Evolutionary conservation across 2,329 filamentous ascomycete species (phyloP), one percentile per base, ranked within the genome.

Genomic region (Neopestalotiopsis clavispora): DNA sequence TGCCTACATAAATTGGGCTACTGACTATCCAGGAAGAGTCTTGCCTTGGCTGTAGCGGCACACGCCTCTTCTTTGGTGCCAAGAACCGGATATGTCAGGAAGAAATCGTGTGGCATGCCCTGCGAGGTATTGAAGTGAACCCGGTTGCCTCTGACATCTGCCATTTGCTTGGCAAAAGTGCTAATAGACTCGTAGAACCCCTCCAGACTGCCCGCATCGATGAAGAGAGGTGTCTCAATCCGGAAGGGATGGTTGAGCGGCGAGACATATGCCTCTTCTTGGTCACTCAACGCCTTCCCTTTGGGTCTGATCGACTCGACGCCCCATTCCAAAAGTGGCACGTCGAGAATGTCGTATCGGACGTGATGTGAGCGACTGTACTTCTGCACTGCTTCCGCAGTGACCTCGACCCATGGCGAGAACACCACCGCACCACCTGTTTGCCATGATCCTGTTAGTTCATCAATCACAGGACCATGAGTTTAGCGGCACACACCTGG

Each of bases 341-440:
- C 67, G 20, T 60, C 38, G 14, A 75, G 60, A 10, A 70, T 30
- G 52, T 77, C 75, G 7, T 40, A n/a, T 7, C 59, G 42, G 17
- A 67, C 40, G 32, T 20, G 67, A 57, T n/a, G 23, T 6, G 40
- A 69, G 13, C 52, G 45, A 42, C 64, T 67, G 23, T 69, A 72
- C 12, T 40, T 67, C 7, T 63, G 17, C 20, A 63, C 70, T 0
- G 68, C 69, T 7, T 70, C 68, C n/a, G 42, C 45, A 10, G 71
- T 74, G 38, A 71, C 71, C 17, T 70, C 68, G 28, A 72, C 69
- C 75, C 72, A 76, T 4, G 70, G 74, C n/a, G 70, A 75, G 42
- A 69, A 75, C 30, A 62, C 52, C 67, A 69, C 67, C 7, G 63
- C 66, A 59, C 71, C 61, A 30, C 72, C 67, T 70, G 32, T 4